Evolutionary conservation across 345 rosid genomes (phyloP), one percentile per base, ranked within the genome.

Genomic region (Populus simonii): DNA sequence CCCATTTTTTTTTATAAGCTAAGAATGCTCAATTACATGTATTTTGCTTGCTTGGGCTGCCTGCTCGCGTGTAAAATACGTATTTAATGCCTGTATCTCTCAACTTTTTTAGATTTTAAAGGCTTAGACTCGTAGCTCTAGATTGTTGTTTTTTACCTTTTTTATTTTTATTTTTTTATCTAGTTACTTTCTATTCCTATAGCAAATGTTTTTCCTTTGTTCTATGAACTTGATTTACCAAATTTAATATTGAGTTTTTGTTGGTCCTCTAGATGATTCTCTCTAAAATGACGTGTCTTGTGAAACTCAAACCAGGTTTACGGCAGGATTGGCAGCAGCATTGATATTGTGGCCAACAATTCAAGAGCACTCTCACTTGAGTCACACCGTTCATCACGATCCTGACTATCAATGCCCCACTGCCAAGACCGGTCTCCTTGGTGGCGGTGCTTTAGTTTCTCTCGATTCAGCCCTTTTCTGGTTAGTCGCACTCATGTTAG

Each of bases 371-470:
- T 84, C 89, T 73, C 97, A 89, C 87, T 81, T 86, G 86, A 75
- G 80, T 27, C 87, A 85, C 70, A 91, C 87, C 29, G 87, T 93
- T 18, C 93, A 93, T 76, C 80, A 33, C 43, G 84, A 85, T 79
- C 80, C 80, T 6, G 73, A 80, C 45, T 78, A 87, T 7, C 71
- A 25, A 5, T 93, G 98, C 86, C 93, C 90, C 43, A 92, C 98
- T 1, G 98, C 98, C 20, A 93, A 92, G 83, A 89, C 97, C n/a
- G 97, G 97, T 59, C 86, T 92, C 70, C 88, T 93, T 8, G 97
- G 97, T 68, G 98, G 98, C 3, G 94, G 95, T 41, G 97, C 98
- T 10, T 89, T 92, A 79, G 87, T 91, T 27, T 93, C 97, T 29
- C 91, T 92, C 12, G 94, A 92, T 80, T 87, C 97, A 10, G 82